A percentile compares a stretch with the other conserved stretches of the same genome.
phyloP scores from a whole-genome alignment of 768 basidiomycete species.

The Phylloporus rhodoxanthus region DNA sequence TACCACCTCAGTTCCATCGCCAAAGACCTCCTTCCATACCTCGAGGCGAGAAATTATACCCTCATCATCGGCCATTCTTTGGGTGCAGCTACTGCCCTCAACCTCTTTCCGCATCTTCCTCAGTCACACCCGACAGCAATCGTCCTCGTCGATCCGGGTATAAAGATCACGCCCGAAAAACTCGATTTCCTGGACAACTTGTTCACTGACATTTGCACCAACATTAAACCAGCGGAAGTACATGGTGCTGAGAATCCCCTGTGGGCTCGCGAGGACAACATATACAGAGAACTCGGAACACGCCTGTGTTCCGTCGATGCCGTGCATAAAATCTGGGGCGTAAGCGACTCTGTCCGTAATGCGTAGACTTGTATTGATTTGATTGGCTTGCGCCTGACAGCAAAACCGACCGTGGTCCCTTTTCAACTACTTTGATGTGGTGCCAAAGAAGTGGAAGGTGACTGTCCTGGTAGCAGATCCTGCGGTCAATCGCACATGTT shows the following conservation, averaged over 20 bases:
- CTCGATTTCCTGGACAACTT: background rate
- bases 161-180: background rate
- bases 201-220: background rate
- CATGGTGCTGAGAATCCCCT: slow-evolving; percentile 4
- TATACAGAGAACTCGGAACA: slow-evolving; percentile 7
- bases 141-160: slow-evolving; percentile 17
- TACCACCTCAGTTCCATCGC: slow-evolving; percentile 10
- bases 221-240: background rate
- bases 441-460: slow-evolving; percentile 10
- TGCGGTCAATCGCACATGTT: background rate
- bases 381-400: slow-evolving; percentile 3
- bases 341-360: background rate
- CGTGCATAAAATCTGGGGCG: background rate
- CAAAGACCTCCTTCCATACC: slow-evolving; percentile 15
- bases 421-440: background rate
- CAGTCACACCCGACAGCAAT: slow-evolving; percentile 8
- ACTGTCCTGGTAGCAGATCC: slow-evolving; percentile 20
- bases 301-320: slow-evolving; percentile 9
- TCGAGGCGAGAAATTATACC: slow-evolving; percentile 8
- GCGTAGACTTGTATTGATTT: background rate
- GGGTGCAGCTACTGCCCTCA: slow-evolving; percentile 2
- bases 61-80: slow-evolving; percentile 20
- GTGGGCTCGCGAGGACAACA: slow-evolving; percentile 12
- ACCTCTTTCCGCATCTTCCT: slow-evolving; percentile 9
- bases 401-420: slow-evolving; percentile 18